Evolutionary conservation across 352 stramenopile species (phyloP).

Genomic region (Phytophthora brassicae): DNA sequence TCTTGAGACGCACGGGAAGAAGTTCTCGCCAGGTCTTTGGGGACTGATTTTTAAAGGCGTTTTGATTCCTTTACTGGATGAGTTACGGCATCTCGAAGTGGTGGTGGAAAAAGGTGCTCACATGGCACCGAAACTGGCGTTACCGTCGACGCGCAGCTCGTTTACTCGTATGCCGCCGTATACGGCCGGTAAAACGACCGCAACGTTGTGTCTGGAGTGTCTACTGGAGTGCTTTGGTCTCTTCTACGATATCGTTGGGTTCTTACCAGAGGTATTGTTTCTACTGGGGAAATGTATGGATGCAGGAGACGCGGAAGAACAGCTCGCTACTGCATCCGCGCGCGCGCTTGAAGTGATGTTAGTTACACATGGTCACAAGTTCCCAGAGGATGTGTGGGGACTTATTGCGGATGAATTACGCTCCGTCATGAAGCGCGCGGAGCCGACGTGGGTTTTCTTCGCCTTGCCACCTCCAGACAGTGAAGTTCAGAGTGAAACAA

Average conservation of each 20-base stretch:
- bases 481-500: conserved; percentile 3
- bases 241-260: conserved; percentile 82
- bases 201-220: conserved; percentile 65
- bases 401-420: conserved; percentile 82
- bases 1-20: conserved; percentile 62
- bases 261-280: conserved; percentile 78
- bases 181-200: conserved; percentile 49
- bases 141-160: conserved; percentile 12
- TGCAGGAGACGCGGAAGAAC: conserved; percentile 64
- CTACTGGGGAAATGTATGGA: conserved; percentile 80
- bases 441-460: conserved; percentile 80
- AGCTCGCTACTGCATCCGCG: conserved; percentile 63
- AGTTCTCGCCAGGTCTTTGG: conserved; percentile 83
- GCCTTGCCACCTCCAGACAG: conserved; percentile 21
- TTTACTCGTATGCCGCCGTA: conserved; percentile 39
- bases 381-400: conserved; percentile 78
- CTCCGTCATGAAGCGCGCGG: conserved; percentile 67
- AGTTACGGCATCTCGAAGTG: conserved; percentile 70
- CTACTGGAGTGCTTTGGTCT: conserved; percentile 72
- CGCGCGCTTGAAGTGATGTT: conserved; percentile 67
- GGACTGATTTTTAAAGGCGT: conserved; percentile 84
- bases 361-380: conserved; percentile 75
- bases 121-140: conserved; percentile 43
- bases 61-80: conserved; percentile 82
- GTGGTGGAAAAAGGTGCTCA: conserved; percentile 51